Base-by-base conservation (phyloP, 352 stramenopile species). In the Phytophthora citrophthora region DNA sequence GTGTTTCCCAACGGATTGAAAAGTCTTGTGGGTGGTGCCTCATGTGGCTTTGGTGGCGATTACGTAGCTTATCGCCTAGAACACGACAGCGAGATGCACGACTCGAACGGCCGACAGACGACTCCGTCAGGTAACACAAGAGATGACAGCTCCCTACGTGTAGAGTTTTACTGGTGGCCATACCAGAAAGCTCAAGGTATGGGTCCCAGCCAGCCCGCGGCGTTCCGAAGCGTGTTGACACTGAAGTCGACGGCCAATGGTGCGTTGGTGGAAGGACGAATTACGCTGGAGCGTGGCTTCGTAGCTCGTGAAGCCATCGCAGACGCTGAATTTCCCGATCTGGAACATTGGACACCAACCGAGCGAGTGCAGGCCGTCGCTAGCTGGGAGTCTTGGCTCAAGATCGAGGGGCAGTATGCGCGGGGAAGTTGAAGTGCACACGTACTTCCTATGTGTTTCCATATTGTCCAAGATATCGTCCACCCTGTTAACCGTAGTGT, bases 141-240 rank as follows among this genome's bases (percentile, higher is more conserved):
- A 15, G 50, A 60, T 31, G 18, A 50, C 38, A 41, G 51, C 23
- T 36, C 46, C 0, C 53, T 72, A 16, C 43, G 58, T 5, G 31
- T 72, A 1, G 64, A 68, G 11, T 72, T 68, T 59, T 72, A 72
- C 26, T 68, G 64, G 58, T 72, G 64, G 64, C 47, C 58, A 13
- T 8, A 16, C 5, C 12, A 23, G 5, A 38, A 44, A 31, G 39
- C 16, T n/a, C 26, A 44, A 43, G 8, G 5, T 20, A 46, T 44
- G 29, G 5, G 12, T 16, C 36, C 54, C 18, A 50, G 18, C 12
- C 51, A 16, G 0, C 24, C 53, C n/a, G 36, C 26, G 3, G 64
- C 58, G 11, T 72, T 50, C 20, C 58, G 64, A 43, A 60, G 29
- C 12, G 52, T 61, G 43, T 2, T 55, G 53, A 60, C 51, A 13